These are phyloP conservation scores for Diatrype stigma DNA, from an alignment of 2,329 filamentous ascomycete genomes.

Conservation along the genomic window DNA sequence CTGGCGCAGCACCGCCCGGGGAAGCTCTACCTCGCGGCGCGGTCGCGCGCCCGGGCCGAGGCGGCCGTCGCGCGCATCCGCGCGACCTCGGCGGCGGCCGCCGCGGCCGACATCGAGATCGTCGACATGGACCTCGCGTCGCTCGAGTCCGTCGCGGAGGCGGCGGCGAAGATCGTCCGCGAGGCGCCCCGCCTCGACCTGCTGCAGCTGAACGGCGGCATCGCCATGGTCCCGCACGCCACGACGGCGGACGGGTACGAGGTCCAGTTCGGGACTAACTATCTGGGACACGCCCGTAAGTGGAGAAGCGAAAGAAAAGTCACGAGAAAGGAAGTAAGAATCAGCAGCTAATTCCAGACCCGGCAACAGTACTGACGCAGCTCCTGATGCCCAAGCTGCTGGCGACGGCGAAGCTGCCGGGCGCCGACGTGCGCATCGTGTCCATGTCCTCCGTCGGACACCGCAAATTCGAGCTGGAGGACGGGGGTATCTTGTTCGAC, in stretches of 20 bases:
- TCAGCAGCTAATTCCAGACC: too few species aligned
- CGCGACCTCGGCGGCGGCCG: not conserved
- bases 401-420: too few species aligned
- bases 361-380: too few species aligned
- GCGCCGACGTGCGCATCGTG: too few species aligned
- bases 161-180: conserved; percentile 23
- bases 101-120: conserved; percentile 17
- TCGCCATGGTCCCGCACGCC: conserved; percentile 26
- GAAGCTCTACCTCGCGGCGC: conserved; percentile 19
- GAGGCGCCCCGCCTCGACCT: conserved; percentile 32
- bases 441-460: too few species aligned
- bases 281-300: too few species aligned
- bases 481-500: too few species aligned
- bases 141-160: conserved; percentile 27
- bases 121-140: conserved; percentile 34
- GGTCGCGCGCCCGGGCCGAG: conserved; percentile 25
- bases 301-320: too few species aligned
- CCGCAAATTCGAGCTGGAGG: too few species aligned
- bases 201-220: conserved; percentile 36
- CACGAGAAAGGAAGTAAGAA: too few species aligned
- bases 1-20: conserved; percentile 29
- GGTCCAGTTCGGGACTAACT: too few species aligned
- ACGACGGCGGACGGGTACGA: not conserved
- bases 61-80: conserved; percentile 20
- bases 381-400: too few species aligned